A percentile compares a stretch with the other conserved stretches of the same genome.
These are phyloP conservation scores for Penicillium pulvis DNA, from an alignment of 495 filamentous ascomycete species.

Conservation along the genomic window DNA sequence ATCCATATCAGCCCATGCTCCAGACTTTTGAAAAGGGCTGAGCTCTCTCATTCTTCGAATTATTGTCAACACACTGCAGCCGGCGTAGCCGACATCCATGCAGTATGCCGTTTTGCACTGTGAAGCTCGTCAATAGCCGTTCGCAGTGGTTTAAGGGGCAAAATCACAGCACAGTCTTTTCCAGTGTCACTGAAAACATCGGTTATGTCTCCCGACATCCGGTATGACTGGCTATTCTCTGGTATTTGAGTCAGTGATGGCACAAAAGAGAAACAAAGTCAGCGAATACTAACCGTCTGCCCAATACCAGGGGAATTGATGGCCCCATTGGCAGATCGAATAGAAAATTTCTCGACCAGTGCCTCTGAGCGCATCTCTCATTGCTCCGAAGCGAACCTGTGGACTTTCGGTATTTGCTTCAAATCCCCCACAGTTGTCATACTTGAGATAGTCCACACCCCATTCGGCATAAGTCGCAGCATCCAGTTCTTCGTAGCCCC, in stretches of 20 bases:
- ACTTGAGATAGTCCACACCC: neutral
- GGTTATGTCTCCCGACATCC: neutral
- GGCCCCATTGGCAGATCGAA: neutral
- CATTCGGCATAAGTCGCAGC: neutral
- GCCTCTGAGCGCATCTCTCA: neutral
- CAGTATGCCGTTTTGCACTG: neutral
- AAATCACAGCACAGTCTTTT: neutral
- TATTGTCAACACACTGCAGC: neutral
- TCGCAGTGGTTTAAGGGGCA: neutral
- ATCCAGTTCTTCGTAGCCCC: neutral
- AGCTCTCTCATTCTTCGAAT: neutral
- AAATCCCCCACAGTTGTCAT: neutral
- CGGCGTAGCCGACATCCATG: neutral
- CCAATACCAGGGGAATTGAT: neutral
- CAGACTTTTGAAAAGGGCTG: neutral
- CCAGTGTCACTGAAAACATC: neutral
- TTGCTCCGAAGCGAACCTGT: neutral
- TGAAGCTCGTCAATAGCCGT: neutral
- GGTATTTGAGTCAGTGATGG: neutral
- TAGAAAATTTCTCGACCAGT: neutral
- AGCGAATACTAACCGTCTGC: neutral
- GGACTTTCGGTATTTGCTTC: neutral
- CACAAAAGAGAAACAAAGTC: neutral
- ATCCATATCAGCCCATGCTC: neutral
- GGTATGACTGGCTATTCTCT: neutral